Evolutionary conservation across 164 flowering plant species (phyloP), one percentile per base, ranked within the genome.

Genomic region (Tetracentron sinense): DNA sequence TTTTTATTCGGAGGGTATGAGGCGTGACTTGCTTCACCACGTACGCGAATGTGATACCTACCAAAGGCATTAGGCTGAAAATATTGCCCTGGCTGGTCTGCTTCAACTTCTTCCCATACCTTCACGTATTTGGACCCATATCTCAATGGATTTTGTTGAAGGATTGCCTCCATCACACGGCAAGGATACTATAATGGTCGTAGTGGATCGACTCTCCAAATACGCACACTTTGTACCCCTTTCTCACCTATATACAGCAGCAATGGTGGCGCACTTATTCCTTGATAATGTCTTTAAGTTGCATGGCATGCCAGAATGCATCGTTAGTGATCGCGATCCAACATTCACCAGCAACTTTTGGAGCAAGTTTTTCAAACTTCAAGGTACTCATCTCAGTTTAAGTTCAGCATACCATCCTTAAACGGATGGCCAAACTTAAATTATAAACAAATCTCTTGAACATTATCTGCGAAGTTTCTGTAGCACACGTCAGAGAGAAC

Each of bases 81-180:
- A n/a, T 56, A 15, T 31, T 17, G 12, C 59, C 12, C 59, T 25
- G 17, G 15, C 42, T 30, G 59, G 59, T 12, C 31, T 56, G 44
- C 42, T 56, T 14, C 59, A 56, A 31, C 59, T 42, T n/a, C 25
- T 56, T 1, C 44, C 59, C 15, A 30, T 56, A 7, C 42, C 42
- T 1, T 6, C 19, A 25, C 57, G 21, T 1, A 17, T 30, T 27
- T 30, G 35, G 35, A 27, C 22, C 14, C 16, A 53, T 17, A 55
- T 29, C 20, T 28, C 23, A 4, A 55, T 55, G 42, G 58, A 55
- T 29, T 55, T 55, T 15, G 30, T 33, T 4, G 38, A 33, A 33
- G 38, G 38, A 33, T 8, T 33, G 6, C 38, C 38, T 33, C 4
- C 6, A 4, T 4, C 38, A 33, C 4, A 33, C 38, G 38, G 8